Evolutionary conservation across 305 asterid genomes (phyloP).

Genomic region (Andrographis paniculata): DNA sequence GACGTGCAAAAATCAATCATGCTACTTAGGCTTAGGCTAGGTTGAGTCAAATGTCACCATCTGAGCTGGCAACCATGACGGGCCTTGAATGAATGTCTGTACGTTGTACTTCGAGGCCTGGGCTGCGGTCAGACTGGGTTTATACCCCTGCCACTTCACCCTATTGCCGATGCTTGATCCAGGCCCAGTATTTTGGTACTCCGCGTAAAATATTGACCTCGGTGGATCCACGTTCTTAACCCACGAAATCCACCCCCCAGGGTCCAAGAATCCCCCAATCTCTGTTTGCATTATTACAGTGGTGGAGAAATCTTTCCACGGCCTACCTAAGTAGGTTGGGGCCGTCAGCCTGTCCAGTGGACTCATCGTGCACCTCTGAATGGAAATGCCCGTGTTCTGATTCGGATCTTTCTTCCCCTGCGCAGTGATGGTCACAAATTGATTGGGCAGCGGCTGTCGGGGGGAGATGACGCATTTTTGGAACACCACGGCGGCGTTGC

Average conservation of each 20-base stretch:
- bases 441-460: conserved; percentile 62
- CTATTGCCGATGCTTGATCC: conserved; percentile 41
- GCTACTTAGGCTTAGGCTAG: conserved; percentile 10
- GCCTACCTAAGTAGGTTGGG: conserved; percentile 58
- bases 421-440: conserved; percentile 78
- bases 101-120: conserved; percentile 52
- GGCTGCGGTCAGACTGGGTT: conserved; percentile 29
- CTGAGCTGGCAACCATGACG: conserved; percentile 45
- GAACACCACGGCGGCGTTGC: conserved; percentile 64
- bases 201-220: conserved; percentile 48
- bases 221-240: conserved; percentile 41
- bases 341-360: conserved; percentile 40
- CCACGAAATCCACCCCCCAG: conserved; percentile 77
- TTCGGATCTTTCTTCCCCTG: conserved; percentile 76
- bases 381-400: conserved; percentile 60
- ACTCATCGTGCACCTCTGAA: conserved; percentile 45
- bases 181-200: conserved; percentile 60
- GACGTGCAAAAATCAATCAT: too few relatives aligned
- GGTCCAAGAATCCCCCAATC: conserved; percentile 49
- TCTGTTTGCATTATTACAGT: conserved; percentile 55
- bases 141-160: conserved; percentile 69
- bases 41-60: conserved; percentile 36
- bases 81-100: conserved; percentile 44
- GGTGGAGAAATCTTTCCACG: conserved; percentile 64
- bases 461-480: conserved; percentile 75